Percentiles rank a stretch among this genome's conserved stretches.
Conservation (phyloP, 1,284 basidiomycete species). For the Cryptococcus sp. region DNA sequence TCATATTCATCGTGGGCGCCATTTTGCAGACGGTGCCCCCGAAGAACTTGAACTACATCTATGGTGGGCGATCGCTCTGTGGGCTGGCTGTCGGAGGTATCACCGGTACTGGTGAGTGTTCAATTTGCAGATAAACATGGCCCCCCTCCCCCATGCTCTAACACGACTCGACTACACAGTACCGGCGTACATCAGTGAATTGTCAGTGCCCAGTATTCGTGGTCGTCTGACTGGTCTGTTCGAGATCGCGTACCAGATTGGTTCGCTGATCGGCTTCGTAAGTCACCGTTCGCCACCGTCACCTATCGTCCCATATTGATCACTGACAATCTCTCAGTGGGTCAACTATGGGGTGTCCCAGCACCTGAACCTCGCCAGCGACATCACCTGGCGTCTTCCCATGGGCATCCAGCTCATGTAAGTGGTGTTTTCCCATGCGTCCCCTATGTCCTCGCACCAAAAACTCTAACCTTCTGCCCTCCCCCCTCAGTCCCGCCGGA, state of each 20-base stretch:
- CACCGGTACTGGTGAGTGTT: slow-evolving; percentile 22
- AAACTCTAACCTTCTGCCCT: not conserved
- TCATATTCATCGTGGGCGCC: slow-evolving; percentile 44
- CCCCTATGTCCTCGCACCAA: too few species aligned
- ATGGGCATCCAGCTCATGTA: slow-evolving; percentile 55
- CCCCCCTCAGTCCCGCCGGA: slow-evolving; percentile 48
- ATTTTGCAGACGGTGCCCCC: slow-evolving; percentile 39
- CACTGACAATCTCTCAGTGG: slow-evolving; percentile 31
- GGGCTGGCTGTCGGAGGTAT: slow-evolving; percentile 43
- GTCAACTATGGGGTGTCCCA: slow-evolving; percentile 52
- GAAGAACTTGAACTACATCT: slow-evolving; percentile 30
- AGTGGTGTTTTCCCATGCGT: not conserved
- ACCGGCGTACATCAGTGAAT: slow-evolving; percentile 46
- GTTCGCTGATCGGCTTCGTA: slow-evolving; percentile 49
- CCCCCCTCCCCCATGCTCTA: too few species aligned
- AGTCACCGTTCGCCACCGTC: slow-evolving; percentile 32
- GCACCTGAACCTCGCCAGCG: slow-evolving; percentile 42
- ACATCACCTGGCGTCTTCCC: slow-evolving; percentile 52
- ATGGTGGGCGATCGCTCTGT: slow-evolving; percentile 42
- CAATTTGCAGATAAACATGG: too few species aligned
- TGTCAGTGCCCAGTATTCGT: slow-evolving; percentile 48
- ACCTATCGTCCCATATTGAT: slow-evolving; percentile 23
- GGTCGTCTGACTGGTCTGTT: slow-evolving; percentile 56
- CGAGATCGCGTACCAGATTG: slow-evolving; percentile 47
- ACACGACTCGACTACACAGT: slow-evolving; percentile 4